Base-by-base conservation (phyloP, 2,329 filamentous ascomycete genomes). In the Neobulgaria alba region DNA sequence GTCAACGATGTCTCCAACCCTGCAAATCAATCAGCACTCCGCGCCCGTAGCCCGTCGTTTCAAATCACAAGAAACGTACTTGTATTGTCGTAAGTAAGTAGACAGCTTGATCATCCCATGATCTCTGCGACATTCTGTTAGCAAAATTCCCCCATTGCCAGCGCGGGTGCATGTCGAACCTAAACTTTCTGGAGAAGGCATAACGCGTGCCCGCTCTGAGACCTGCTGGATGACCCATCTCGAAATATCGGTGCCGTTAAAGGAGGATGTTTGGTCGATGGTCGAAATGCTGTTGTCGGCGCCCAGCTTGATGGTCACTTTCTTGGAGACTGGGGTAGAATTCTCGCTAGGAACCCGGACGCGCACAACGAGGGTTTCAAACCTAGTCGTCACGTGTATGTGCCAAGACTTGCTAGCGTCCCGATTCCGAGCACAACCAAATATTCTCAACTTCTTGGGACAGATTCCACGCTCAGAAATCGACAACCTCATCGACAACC, bases 1-100 rank as follows among this genome's bases (percentile, higher is more conserved):
- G 68, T 98, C 92, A 64, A 98, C 92, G 61, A 96, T 95, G 65
- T 98, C 92, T 69, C 92, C 92, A 64, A 98, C 92, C 68, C 82
- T 87, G 61, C 49, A 55, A 44, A 55, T 46, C 37, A 53, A 63
- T 81, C 63, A 78, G 68, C 60, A 47, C 46, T 54, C 34, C 16
- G 17, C 16, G 16, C n/a, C 17, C 14, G 18, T 21, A 16, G 16
- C n/a, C 17, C 14, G 18, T 19, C 18, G 19, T 26, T 20, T 30
- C 17, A 12, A n/a, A 33, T 18, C 33, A 38, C n/a, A 15, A 29
- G 33, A 31, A 47, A 61, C 75, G 61, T 73, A 87, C 81, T 83
- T 87, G 84, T 93, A 96, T 66, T 85, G 78, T 69, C 81, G 82
- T 63, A 98, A 75, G 79, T 96, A 98, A 66, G 90, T 96, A 60